Conservation (phyloP, 108 stramenopile genomes). For the Thalassiosira profunda region DNA sequence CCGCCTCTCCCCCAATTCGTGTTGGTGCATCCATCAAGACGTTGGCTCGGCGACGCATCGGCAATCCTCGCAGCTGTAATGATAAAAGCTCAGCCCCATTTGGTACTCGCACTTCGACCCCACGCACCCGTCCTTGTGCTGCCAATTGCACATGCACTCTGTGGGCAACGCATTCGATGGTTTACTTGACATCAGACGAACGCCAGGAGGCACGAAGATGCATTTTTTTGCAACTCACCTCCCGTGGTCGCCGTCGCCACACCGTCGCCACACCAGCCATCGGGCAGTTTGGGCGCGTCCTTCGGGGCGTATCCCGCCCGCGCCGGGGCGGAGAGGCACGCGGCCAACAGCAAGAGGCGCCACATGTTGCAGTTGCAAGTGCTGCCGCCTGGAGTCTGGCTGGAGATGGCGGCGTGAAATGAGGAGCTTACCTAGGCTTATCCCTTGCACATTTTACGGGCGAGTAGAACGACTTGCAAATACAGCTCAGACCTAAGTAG, state of each 20-base stretch:
- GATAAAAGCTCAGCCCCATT: slow-evolving; percentile 85
- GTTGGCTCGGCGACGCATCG: slow-evolving; percentile 72
- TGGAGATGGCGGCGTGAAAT: no score
- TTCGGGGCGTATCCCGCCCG: slow-evolving; percentile 29
- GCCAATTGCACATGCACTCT: slow-evolving; percentile 93
- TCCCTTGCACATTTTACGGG: no score
- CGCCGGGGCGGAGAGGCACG: no score
- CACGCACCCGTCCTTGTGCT: slow-evolving; percentile 77
- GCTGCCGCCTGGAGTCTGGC: no score
- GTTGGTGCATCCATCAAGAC: slow-evolving; percentile 1
- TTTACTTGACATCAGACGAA: no score
- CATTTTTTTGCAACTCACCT: slow-evolving; percentile 41
- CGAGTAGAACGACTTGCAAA: no score
- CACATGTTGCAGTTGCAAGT: no score
- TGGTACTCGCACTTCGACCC: slow-evolving; percentile 78
- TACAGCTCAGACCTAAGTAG: no score
- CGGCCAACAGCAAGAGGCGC: no score
- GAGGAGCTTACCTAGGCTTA: no score
- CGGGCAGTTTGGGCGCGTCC: slow-evolving; percentile 22
- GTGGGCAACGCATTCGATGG: no score
- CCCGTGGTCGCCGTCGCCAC: slow-evolving; percentile 80
- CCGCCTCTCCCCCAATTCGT: no score
- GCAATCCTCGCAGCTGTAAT: slow-evolving; percentile 82
- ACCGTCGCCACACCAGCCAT: slow-evolving; percentile 69
- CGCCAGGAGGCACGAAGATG: background rate